Evolutionary conservation across 73 alveolate genomes (phyloP).

Genomic region (Tetrahymena elliotti): DNA sequence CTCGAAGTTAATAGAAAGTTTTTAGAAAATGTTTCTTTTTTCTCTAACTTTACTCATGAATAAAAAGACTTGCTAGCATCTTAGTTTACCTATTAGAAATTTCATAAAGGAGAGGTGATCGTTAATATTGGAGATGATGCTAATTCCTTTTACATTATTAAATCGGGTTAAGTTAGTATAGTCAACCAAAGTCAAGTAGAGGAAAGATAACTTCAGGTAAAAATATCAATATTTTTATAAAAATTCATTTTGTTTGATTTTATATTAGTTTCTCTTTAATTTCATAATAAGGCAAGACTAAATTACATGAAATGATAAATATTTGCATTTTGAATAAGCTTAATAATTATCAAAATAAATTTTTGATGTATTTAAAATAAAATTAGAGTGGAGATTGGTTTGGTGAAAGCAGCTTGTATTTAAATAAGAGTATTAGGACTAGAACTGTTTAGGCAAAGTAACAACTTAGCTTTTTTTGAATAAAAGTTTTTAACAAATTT

Average conservation of each 20-base stretch:
- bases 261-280: too few species aligned
- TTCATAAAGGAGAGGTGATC: neutral
- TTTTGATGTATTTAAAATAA: too few species aligned
- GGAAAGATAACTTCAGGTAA: neutral
- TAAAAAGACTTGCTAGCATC: neutral
- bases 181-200: neutral
- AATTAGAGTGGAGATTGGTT: neutral
- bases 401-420: neutral
- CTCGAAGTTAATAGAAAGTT: neutral
- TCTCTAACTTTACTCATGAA: neutral
- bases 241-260: neutral
- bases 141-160: neutral
- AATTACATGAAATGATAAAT: too few species aligned
- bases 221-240: neutral
- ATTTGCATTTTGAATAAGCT: too few species aligned
- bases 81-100: neutral
- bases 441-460: neutral
- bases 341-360: too few species aligned
- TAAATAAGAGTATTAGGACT: neutral
- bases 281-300: too few species aligned
- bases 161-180: neutral
- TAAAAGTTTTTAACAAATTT: neutral
- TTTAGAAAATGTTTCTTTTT: neutral
- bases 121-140: neutral
- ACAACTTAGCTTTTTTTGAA: neutral